Evolutionary conservation across 208 protist species (phyloP).

Genomic region (Tritrichomonas foetus): DNA sequence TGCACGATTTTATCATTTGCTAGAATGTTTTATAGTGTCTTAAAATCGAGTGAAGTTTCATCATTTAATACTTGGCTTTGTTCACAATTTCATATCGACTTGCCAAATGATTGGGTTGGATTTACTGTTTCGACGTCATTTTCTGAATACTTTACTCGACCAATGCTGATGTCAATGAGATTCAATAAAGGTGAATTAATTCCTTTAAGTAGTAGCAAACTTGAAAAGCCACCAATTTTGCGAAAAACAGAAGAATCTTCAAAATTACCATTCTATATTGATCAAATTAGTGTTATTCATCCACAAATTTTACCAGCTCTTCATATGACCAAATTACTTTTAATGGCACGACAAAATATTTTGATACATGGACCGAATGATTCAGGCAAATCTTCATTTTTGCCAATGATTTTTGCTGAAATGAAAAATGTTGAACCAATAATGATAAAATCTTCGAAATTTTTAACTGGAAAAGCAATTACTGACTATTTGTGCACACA

Average conservation of each 20-base stretch:
- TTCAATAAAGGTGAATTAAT: neutral
- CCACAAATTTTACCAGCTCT: neutral
- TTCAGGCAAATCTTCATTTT: neutral
- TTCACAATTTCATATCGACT: neutral
- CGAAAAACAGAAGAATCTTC: neutral
- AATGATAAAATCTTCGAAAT: neutral
- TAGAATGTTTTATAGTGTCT: no score
- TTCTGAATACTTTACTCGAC: neutral
- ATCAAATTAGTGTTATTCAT: neutral
- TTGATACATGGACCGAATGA: neutral
- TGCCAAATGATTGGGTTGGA: neutral
- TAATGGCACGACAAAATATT: neutral
- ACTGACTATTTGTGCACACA: neutral
- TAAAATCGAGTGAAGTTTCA: no score
- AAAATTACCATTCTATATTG: neutral
- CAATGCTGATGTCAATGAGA: neutral
- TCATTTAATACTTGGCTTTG: no score
- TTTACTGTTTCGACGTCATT: neutral
- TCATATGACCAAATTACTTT: neutral
- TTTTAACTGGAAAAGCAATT: neutral
- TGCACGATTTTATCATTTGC: no score
- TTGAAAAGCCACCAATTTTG: no score
- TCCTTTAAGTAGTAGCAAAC: neutral
- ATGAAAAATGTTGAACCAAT: neutral
- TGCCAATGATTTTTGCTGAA: neutral